Evolutionary conservation across 1,284 basidiomycete species (phyloP), one percentile per base, ranked within the genome.

Genomic region (Marasmius fiardii): DNA sequence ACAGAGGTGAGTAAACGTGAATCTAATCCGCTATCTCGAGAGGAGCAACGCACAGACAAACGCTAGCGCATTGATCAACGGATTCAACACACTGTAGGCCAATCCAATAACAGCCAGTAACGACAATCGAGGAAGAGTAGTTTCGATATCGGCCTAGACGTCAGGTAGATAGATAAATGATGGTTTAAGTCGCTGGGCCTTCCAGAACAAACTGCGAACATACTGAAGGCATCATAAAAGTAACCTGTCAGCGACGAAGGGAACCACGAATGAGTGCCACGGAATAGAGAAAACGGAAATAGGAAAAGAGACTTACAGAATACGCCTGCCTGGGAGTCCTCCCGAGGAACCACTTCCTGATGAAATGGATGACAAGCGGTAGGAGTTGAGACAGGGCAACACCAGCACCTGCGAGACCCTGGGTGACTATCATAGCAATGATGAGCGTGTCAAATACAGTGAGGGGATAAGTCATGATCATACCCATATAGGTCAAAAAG

Each of bases 401-500:
- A 0, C 77, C 79, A n/a, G 79, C 79, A 11, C 80, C 81, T 3
- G 83, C 74, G 54, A 88, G 73, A 31, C 78, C 76, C 65, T 80
- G 78, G 0, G 78, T 77, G 4, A 80, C 76, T 80, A 55, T 2
- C 26, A 28, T 16, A 53, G 11, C 43, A 21, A 31, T 10, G 50
- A 10, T 35, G 11, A 49, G 41, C 20, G 24, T 18, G 21, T n/a
- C n/a, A n/a, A n/a, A n/a, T n/a, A n/a, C n/a, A 26, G 23, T 37
- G 33, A 53, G 14, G 11, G 31, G n/a, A 52, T 37, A 12, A 26
- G 31, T 24, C 44, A 43, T 14, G 20, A 21, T 3, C 70, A 59
- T 66, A 76, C 86, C 70, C 65, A 86, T 81, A 67, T 86, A 88
- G 10, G 88, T 90, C 58, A 93, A 74, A 78, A 92, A 93, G 78